Evolutionary conservation across 2,329 filamentous ascomycete genomes (phyloP).

Genomic region (Aspergillus glaucus): DNA sequence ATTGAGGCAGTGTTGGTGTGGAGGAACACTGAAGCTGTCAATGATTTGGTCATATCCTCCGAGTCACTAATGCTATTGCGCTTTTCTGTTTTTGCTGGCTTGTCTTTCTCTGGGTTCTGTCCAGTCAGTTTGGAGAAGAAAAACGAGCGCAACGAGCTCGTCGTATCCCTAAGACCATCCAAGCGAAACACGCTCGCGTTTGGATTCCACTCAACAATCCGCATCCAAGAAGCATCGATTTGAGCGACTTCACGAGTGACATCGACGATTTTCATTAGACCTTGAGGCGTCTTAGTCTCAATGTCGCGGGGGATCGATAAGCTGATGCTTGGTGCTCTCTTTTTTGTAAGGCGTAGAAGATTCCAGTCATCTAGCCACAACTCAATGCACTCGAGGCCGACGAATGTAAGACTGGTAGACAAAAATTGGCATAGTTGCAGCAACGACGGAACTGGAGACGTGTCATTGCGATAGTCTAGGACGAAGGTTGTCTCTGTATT

Average conservation of each 20-base stretch:
- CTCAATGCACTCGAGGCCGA: constrained; percentile 79
- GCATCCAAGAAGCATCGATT: constrained; percentile 87
- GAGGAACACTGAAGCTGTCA: constrained; percentile 77
- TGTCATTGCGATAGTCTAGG: constrained; percentile 84
- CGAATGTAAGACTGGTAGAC: constrained; percentile 91
- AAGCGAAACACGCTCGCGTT: constrained; percentile 39
- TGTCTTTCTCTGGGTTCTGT: constrained; percentile 40
- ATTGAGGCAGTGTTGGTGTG: constrained; percentile 80
- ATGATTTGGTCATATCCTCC: constrained; percentile 65
- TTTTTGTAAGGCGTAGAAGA: constrained; percentile 73
- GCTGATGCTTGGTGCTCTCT: constrained; percentile 68
- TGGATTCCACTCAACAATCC: constrained; percentile 75
- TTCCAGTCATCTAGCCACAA: constrained; percentile 85
- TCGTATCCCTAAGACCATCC: constrained; percentile 36
- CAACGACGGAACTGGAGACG: constrained; percentile 78
- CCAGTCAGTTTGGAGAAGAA: constrained; percentile 67
- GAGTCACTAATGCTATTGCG: constrained; percentile 56
- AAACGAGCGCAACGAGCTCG: constrained; percentile 66
- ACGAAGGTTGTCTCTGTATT: constrained; percentile 81
- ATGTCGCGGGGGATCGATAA: constrained; percentile 71
- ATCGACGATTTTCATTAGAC: constrained; percentile 76
- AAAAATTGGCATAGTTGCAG: constrained; percentile 86
- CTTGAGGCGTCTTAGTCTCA: constrained; percentile 75
- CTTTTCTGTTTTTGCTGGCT: constrained; percentile 41
- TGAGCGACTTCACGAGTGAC: constrained; percentile 83